phyloP scores from a whole-genome alignment of 75 land plant genomes.

The Sequoia sempervirens region DNA sequence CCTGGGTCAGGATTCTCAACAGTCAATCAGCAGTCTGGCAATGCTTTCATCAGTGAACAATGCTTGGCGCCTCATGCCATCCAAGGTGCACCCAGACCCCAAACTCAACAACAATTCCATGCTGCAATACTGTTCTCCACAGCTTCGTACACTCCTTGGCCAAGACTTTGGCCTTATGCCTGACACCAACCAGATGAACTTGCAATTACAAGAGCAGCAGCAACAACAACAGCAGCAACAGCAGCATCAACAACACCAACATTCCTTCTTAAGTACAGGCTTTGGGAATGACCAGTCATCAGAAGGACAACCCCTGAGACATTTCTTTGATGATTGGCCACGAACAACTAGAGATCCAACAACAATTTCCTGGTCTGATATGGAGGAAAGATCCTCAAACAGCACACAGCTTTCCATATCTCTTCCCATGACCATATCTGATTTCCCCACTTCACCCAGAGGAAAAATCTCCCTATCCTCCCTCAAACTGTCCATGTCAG shows the following conservation, averaged over 20 bases:
- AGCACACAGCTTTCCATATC: slow-evolving; percentile 49
- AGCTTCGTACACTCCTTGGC: slow-evolving; percentile 1
- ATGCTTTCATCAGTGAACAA: slow-evolving; percentile 13
- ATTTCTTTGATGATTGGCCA: slow-evolving; percentile 78
- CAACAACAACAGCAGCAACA: slow-evolving; percentile 28
- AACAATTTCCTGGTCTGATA: slow-evolving; percentile 1
- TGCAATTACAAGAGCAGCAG: not conserved
- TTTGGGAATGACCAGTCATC: slow-evolving; percentile 15
- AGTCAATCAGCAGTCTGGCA: slow-evolving; percentile 17
- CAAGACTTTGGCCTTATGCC: slow-evolving; percentile 11
- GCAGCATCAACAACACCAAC: slow-evolving; percentile 25
- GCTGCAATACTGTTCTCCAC: slow-evolving; percentile 13
- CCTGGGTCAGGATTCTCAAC: slow-evolving; percentile 22
- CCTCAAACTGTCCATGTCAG: slow-evolving; percentile 66
- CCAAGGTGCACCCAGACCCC: slow-evolving; percentile 6
- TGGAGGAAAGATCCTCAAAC: slow-evolving; percentile 9
- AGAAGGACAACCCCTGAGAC: slow-evolving; percentile 41
- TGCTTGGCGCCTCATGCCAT: slow-evolving; percentile 1
- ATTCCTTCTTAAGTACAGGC: slow-evolving; percentile 20
- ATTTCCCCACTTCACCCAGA: slow-evolving; percentile 31
- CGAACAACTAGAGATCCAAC: slow-evolving; percentile 15
- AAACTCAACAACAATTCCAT: not conserved
- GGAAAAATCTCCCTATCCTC: slow-evolving; percentile 43
- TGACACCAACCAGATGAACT: not conserved
- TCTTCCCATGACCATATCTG: slow-evolving; percentile 26